phyloP scores from a whole-genome alignment of 1,284 basidiomycete genomes.

The Omphalotus olearius region DNA sequence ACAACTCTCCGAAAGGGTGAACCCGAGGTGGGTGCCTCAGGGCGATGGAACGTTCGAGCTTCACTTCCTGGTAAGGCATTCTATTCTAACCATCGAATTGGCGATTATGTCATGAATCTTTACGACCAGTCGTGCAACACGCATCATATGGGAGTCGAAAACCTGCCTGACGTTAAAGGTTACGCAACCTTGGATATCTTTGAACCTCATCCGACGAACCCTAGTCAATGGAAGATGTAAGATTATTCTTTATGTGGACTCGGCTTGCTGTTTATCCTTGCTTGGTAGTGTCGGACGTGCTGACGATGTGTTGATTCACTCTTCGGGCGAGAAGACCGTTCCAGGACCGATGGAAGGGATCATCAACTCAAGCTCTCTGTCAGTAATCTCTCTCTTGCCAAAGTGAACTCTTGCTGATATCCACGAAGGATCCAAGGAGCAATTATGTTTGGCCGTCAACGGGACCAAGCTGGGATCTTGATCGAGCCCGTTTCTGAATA shows the following conservation, averaged over 20 bases:
- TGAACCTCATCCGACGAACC: conserved; percentile 16
- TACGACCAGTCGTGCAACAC: not conserved
- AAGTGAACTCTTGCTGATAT: not conserved
- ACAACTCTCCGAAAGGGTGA: conserved; percentile 23
- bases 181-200: conserved; percentile 19
- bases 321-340: conserved; percentile 10
- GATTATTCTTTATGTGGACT: not conserved
- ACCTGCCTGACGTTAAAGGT: conserved; percentile 16
- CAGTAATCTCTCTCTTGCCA: not conserved
- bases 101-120: not conserved
- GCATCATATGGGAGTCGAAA: conserved; percentile 14
- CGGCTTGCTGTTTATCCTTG: not conserved
- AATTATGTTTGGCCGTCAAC: conserved; percentile 29
- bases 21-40: conserved; percentile 31
- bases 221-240: conserved; percentile 17
- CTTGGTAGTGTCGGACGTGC: conserved; percentile 32
- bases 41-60: conserved; percentile 36
- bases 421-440: conserved; percentile 3
- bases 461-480: conserved; percentile 28
- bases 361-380: conserved; percentile 1
- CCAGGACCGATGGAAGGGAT: conserved; percentile 8
- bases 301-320: conserved; percentile 27
- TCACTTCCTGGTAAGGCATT: conserved; percentile 30
- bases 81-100: not conserved
- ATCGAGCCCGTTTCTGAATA: conserved; percentile 16